Evolutionary conservation across 179 eudicot genomes (phyloP).

Genomic region (Beta macrorhiza): DNA sequence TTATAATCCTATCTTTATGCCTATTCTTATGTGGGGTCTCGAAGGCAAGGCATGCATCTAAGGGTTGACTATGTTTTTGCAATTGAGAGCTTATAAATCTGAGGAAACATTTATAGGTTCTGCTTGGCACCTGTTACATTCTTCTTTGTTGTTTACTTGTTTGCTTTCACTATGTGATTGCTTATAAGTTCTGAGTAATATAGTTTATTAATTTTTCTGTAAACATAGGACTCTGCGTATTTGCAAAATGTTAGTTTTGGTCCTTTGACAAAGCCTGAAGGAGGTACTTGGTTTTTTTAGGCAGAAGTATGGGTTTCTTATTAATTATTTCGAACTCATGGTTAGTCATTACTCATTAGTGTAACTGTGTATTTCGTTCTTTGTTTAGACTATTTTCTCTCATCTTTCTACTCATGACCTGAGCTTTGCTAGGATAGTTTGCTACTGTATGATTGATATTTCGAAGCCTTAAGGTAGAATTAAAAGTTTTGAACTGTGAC

Average conservation of each 20-base stretch:
- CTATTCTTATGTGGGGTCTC: background rate
- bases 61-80: background rate
- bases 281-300: background rate
- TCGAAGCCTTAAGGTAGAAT: background rate
- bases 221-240: background rate
- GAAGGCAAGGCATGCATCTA: slow-evolving; percentile 1
- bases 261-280: background rate
- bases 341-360: background rate
- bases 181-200: background rate
- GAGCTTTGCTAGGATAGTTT: background rate
- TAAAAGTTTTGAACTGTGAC: background rate
- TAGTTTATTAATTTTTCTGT: background rate
- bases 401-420: too few relatives aligned
- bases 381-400: background rate
- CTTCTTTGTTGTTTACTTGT: slow-evolving; percentile 6
- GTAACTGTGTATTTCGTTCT: background rate
- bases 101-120: slow-evolving; percentile 1
- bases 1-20: background rate
- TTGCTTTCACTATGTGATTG: slow-evolving; percentile 3
- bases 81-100: background rate
- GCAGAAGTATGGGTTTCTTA: background rate
- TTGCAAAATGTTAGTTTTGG: background rate
- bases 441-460: background rate
- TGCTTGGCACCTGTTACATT: background rate
- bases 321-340: background rate